A percentile compares a stretch with the other conserved stretches of the same genome.
phyloP scores from a whole-genome alignment of 2,329 filamentous ascomycete species.

The Aspergillaceae sp. region DNA sequence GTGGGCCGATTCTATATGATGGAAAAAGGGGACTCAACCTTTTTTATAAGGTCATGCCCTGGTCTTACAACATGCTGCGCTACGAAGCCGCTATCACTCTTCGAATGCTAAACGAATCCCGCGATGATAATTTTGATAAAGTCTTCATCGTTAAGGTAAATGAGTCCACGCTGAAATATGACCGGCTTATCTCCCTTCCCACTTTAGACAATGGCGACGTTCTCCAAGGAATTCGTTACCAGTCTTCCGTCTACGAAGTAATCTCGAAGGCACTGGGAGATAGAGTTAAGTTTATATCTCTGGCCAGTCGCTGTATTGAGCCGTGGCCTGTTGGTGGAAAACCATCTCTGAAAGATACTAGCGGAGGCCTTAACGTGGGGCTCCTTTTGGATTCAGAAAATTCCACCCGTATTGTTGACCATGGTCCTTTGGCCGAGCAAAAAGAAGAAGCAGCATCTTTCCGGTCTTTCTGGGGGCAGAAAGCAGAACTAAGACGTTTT shows the following conservation, averaged over 20 bases:
- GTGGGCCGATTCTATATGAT: conserved; percentile 70
- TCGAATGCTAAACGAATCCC: conserved; percentile 62
- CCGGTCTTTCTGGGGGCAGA: conserved; percentile 89
- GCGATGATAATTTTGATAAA: conserved; percentile 71
- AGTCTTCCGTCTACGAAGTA: conserved; percentile 48
- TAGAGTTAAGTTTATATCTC: conserved; percentile 59
- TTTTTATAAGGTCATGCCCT: conserved; percentile 80
- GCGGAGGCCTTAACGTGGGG: conserved; percentile 48
- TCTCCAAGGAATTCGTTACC: conserved; percentile 20
- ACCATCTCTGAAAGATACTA: conserved; percentile 20
- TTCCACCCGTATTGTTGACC: conserved; percentile 69
- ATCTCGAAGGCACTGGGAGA: conserved; percentile 67
- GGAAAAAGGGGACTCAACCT: conserved; percentile 66
- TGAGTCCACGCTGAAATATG: conserved; percentile 46
- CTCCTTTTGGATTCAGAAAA: conserved; percentile 66
- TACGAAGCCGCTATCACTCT: conserved; percentile 68
- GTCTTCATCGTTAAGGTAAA: conserved; percentile 64
- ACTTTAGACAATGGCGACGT: conserved; percentile 18
- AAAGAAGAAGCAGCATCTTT: conserved; percentile 75
- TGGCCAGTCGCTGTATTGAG: conserved; percentile 36
- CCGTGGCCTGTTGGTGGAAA: conserved; percentile 44
- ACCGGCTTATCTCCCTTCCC: conserved; percentile 40
- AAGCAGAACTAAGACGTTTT: conserved; percentile 85
- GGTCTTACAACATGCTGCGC: conserved; percentile 67
- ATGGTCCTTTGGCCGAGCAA: conserved; percentile 77